Conservation (phyloP, 495 filamentous ascomycete genomes). For the Astrothelium macrocarpum region DNA sequence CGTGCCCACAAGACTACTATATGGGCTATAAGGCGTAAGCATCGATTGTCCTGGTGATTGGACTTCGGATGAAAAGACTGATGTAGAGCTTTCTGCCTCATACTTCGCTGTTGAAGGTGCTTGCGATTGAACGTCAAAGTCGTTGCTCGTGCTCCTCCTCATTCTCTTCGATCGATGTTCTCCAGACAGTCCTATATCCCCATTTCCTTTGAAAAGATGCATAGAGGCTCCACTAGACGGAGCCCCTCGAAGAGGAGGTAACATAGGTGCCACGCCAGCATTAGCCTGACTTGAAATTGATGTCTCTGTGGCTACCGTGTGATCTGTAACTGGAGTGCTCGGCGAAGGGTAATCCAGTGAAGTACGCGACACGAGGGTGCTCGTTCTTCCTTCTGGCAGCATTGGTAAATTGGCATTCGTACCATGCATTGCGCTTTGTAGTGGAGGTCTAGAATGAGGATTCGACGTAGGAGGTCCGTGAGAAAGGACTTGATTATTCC, state of each 20-base stretch:
- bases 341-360: background rate
- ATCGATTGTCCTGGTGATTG: conserved; percentile 1
- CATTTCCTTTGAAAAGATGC: background rate
- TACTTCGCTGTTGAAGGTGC: background rate
- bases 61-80: conserved; percentile 2
- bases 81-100: background rate
- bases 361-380: background rate
- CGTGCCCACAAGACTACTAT: conserved; percentile 20
- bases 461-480: background rate
- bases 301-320: background rate
- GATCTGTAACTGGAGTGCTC: background rate
- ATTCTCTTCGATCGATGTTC: conserved; percentile 1
- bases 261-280: background rate
- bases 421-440: background rate
- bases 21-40: conserved; percentile 4
- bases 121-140: background rate
- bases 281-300: background rate
- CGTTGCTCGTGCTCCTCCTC: background rate
- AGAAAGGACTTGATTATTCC: background rate
- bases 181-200: background rate
- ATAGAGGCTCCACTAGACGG: background rate
- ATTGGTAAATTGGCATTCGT: background rate
- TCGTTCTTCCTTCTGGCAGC: background rate
- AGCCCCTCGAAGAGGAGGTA: background rate
- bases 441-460: background rate